A percentile compares a stretch with the other conserved stretches of the same genome.
Evolutionary conservation across 768 basidiomycete species (phyloP).

Genomic region (Pisolithus marmoratus): DNA sequence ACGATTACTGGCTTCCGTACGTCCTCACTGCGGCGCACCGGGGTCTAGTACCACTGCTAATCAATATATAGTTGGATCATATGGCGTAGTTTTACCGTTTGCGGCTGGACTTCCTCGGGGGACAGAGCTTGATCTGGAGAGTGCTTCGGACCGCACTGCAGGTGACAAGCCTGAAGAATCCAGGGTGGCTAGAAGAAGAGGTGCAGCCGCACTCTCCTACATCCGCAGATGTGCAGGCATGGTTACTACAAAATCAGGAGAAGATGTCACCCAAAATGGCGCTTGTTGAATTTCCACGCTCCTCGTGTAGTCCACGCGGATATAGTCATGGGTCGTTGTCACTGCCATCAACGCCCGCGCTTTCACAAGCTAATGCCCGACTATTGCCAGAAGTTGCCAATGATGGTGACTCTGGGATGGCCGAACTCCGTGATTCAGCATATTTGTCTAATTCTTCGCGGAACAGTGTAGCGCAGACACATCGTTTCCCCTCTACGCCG

Average conservation of each 20-base stretch:
- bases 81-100: constrained; percentile 5
- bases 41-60: neutral
- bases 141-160: neutral
- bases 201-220: neutral
- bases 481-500: neutral
- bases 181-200: neutral
- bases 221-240: constrained; percentile 2
- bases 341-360: neutral
- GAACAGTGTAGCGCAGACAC: neutral
- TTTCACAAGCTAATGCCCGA: neutral
- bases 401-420: neutral
- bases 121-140: constrained; percentile 15
- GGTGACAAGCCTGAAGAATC: neutral
- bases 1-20: constrained; percentile 30
- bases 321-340: constrained; percentile 3
- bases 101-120: constrained; percentile 4
- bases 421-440: neutral
- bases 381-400: neutral
- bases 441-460: constrained; percentile 3
- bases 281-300: neutral
- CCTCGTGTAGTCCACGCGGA: neutral
- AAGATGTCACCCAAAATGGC: constrained; percentile 4
- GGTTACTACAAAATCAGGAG: constrained; percentile 8
- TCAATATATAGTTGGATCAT: constrained; percentile 1
- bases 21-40: constrained; percentile 9